Evolutionary conservation across 495 filamentous ascomycete species (phyloP).

Genomic region (Ramalina peruviana): DNA sequence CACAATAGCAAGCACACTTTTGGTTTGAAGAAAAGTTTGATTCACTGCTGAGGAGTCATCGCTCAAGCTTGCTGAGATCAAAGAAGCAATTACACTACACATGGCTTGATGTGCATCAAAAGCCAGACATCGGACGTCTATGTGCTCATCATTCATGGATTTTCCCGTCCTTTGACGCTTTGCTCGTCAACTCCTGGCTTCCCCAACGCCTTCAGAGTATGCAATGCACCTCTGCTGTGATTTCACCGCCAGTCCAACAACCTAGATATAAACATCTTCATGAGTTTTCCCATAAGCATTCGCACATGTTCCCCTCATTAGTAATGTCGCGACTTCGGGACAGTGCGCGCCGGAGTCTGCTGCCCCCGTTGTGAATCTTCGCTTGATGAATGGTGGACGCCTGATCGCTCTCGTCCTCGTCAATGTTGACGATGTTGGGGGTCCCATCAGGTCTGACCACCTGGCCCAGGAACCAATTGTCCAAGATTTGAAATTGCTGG

Average conservation of each 20-base stretch:
- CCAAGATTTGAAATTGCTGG: conserved; percentile 53
- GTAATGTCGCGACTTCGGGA: neutral
- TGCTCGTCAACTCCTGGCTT: neutral
- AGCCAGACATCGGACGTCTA: too few species aligned
- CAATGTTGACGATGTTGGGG: conserved; percentile 41
- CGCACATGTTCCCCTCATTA: neutral
- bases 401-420: conserved; percentile 40
- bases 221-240: neutral
- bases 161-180: neutral
- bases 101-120: too few species aligned
- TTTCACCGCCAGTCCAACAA: too few species aligned
- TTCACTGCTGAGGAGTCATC: too few species aligned
- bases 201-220: neutral
- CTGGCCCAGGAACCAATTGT: conserved; percentile 30
- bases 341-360: neutral
- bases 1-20: too few species aligned
- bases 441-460: conserved; percentile 24
- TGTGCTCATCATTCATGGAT: too few species aligned
- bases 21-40: too few species aligned
- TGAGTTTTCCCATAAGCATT: neutral
- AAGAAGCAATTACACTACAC: too few species aligned
- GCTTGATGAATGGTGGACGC: conserved; percentile 18
- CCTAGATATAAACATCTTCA: neutral
- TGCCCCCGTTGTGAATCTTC: conserved; percentile 4
- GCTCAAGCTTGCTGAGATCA: too few species aligned